Evolutionary conservation across 2,329 filamentous ascomycete species (phyloP), one percentile per base, ranked within the genome.

Genomic region (Grosmannia clavigera): DNA sequence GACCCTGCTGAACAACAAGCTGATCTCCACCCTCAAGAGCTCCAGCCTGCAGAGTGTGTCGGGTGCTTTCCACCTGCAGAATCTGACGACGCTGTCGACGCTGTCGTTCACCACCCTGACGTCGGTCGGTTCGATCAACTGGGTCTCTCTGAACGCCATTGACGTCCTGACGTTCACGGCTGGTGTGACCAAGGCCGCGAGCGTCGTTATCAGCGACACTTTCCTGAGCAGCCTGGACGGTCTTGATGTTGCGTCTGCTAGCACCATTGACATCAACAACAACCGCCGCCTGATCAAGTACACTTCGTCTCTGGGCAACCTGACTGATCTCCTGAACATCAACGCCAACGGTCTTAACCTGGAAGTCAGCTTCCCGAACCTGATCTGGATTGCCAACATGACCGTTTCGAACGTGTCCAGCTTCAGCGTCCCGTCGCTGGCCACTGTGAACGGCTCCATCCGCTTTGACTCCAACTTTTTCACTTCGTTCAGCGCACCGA

Each of bases 381-480:
- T 99, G 33, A 76, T 83, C 70, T 84, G 81, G 76, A 88, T 90
- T 66, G 82, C 82, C 74, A 90, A 92, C 80, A 81, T 92, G 78
- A 90, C 87, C 63, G 85, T 94, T 76, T 81, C 85, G 72, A 92
- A 94, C 76, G 85, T 90, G 73, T 87, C 86, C 69, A 80, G 76
- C 65, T 81, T 97, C 73, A 78, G 76, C 54, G 78, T 91, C 50
- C 90, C 92, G 51, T 84, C 85, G 27, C 83, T 99, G 60, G 73
- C 80, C 66, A 76, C 76, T 58, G 83, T 96, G 68, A 89, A 87
- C 72, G 85, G 86, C 69, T 90, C 90, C 61, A 80, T 96, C 69
- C 87, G 87, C 70, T 88, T 97, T 72, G 90, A 90, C 77, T 85
- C 83, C 70, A 92, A 92, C 83, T 82, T 80, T 70, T 83, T 92